A percentile compares a stretch with the other conserved stretches of the same genome.
These are phyloP conservation scores for Posidonia australis DNA, from an alignment of 106 monocot species.

Conservation along the genomic window DNA sequence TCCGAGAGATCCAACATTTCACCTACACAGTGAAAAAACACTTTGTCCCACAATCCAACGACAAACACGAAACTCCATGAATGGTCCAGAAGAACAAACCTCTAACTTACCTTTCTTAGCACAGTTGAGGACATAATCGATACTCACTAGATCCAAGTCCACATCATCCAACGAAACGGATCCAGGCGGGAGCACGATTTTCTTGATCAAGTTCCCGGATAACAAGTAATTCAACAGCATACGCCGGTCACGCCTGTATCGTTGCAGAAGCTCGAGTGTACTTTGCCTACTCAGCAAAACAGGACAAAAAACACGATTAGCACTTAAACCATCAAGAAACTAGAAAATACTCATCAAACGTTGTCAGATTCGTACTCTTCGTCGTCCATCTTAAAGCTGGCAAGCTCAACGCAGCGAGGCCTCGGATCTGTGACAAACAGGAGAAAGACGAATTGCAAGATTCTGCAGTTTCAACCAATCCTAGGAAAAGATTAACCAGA, in stretches of 20 bases:
- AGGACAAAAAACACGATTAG: not conserved
- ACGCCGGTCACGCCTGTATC: conserved; percentile 74
- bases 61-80: conserved; percentile 2
- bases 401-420: not conserved
- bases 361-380: conserved; percentile 1
- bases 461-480: not conserved
- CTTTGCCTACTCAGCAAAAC: conserved; percentile 36
- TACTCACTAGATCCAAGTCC: conserved; percentile 79
- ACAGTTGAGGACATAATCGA: conserved; percentile 93
- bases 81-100: not conserved
- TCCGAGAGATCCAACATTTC: conserved; percentile 86
- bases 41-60: not conserved
- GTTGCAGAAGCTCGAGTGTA: conserved; percentile 67
- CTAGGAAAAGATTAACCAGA: too few relatives aligned
- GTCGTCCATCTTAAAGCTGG: not conserved
- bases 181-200: conserved; percentile 94
- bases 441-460: not conserved
- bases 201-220: conserved; percentile 90
- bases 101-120: conserved; percentile 66
- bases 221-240: conserved; percentile 77
- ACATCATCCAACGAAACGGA: conserved; percentile 74
- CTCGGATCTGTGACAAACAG: not conserved
- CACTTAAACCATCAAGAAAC: not conserved
- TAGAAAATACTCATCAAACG: not conserved
- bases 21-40: conserved; percentile 29